A percentile compares a stretch with the other conserved stretches of the same genome.
These are phyloP conservation scores for Entomophthora muscae DNA, from an alignment of 371 early-diverging fungal genomes.

Conservation along the genomic window DNA sequence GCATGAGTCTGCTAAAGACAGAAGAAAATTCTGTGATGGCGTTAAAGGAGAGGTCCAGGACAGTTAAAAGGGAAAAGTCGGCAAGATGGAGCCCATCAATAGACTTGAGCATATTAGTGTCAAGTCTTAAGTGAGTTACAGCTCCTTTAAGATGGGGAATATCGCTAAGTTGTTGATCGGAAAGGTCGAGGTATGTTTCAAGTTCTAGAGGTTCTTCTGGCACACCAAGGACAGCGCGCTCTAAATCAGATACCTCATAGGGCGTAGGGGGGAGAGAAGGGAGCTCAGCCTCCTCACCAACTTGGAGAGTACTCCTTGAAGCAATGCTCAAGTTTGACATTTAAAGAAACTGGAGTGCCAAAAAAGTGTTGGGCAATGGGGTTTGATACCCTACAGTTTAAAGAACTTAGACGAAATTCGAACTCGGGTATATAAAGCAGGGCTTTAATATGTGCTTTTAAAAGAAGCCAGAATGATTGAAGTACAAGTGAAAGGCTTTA, in stretches of 20 bases:
- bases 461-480: too few relatives aligned
- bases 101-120: background rate
- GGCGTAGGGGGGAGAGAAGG: background rate
- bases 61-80: background rate
- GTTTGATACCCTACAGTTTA: too few relatives aligned
- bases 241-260: background rate
- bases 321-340: background rate
- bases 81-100: background rate
- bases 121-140: conserved; percentile 7
- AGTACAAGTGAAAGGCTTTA: too few relatives aligned
- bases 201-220: background rate
- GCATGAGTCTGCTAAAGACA: background rate
- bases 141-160: conserved; percentile 2
- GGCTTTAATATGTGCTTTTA: too few relatives aligned
- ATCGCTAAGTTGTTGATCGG: background rate
- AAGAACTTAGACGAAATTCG: too few relatives aligned
- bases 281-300: background rate
- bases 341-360: too few relatives aligned
- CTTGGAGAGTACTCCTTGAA: background rate
- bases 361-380: too few relatives aligned
- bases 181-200: conserved; percentile 7
- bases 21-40: background rate
- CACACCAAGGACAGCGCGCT: background rate
- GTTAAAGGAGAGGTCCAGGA: conserved; percentile 8
- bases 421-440: too few relatives aligned